A percentile compares a stretch with the other conserved stretches of the same genome.
phyloP scores from a whole-genome alignment of 805 yeast genomes.

The Candida nanaspora region DNA sequence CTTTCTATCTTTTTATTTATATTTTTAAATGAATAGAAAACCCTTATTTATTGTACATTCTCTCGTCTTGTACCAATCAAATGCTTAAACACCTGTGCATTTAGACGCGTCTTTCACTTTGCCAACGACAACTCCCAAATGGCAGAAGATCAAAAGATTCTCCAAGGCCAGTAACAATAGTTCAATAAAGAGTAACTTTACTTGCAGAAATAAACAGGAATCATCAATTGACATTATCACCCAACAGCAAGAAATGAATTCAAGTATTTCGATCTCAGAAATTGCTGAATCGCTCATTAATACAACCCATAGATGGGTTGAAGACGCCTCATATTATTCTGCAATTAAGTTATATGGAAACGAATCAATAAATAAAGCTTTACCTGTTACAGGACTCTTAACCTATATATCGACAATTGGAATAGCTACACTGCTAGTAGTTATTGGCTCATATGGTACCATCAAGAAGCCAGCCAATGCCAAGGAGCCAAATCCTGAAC shows the following conservation, averaged over 20 bases:
- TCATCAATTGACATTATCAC: too few relatives aligned
- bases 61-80: too few relatives aligned
- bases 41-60: too few relatives aligned
- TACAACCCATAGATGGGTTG: not conserved
- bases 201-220: too few relatives aligned
- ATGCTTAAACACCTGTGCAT: too few relatives aligned
- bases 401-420: slow-evolving; percentile 11
- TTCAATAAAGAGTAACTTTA: too few relatives aligned
- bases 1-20: too few relatives aligned
- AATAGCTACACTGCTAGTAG: slow-evolving; percentile 21
- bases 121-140: too few relatives aligned
- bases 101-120: too few relatives aligned
- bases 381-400: slow-evolving; percentile 3
- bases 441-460: slow-evolving; percentile 29
- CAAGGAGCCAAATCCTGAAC: slow-evolving; percentile 23
- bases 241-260: not conserved
- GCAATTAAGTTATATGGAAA: not conserved
- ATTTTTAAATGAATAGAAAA: too few relatives aligned
- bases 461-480: slow-evolving; percentile 25
- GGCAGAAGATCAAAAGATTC: too few relatives aligned
- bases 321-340: not conserved
- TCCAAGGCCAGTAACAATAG: too few relatives aligned
- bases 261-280: not conserved
- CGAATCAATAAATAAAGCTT: not conserved
- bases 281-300: not conserved